Base-by-base conservation (phyloP, 192 early-diverging fungal genomes). In the Rhizoclosmatium globosum region DNA sequence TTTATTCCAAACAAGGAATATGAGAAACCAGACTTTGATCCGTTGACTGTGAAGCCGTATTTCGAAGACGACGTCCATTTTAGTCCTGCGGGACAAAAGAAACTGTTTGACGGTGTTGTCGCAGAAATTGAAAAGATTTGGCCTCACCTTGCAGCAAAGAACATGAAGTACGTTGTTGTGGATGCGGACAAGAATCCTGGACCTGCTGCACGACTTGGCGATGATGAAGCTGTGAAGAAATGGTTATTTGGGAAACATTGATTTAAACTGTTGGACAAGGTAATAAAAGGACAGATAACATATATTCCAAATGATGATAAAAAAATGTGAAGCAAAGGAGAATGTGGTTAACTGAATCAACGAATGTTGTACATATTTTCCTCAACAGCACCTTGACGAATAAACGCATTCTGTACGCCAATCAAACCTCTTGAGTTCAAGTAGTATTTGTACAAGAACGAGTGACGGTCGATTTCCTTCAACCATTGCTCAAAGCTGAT, bases 381-480 rank as follows among this genome's bases (percentile, higher is more conserved):
- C n/a, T 64, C 61, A 19, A 74, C 7, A 2, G 7, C n/a, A 38
- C 59, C 41, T 11, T 45, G 17, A 41, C 21, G n/a, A 60, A 43
- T 4, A 13, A 68, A 79, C 78, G 78, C 69, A 60, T 56, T 79
- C 64, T 74, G 77, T 6, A 79, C 76, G n/a, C 21, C 43, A 48
- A 87, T 77, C 13, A 87, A 69, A 76, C 86, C 86, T 2, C 86
- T 68, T 38, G 80, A 38, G 80, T 87, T 87, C 41, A 87, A 80
- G 79, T 48, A 87, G 71, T 82, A 82, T n/a, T 84, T 83, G 83
- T 87, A 87, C 62, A 87, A 75, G 83, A 87, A 87, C 38, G 86
- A 79, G 68, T 77, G 79, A 21, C 60, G 31, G 80, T 87, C 86
- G 44, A 87, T 78, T 56, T 67, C 62, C 43, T 83, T 81, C 13